A percentile compares a stretch with the other conserved stretches of the same genome.
Evolutionary conservation across 441 rosid genomes (phyloP).

Genomic region (Hypseocharis bilobata): DNA sequence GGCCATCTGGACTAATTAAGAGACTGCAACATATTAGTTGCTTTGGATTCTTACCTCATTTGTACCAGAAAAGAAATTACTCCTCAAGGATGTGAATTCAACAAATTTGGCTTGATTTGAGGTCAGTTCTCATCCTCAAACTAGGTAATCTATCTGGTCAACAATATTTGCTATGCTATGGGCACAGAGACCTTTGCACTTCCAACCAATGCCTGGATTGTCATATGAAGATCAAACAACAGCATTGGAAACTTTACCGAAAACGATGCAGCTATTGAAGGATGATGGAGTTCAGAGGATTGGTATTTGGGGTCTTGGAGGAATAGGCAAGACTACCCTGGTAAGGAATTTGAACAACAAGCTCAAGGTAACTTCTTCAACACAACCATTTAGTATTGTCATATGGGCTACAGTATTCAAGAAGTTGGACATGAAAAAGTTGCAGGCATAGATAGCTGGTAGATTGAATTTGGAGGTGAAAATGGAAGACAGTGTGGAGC

Average conservation of each 20-base stretch:
- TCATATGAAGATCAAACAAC: conserved; percentile 15
- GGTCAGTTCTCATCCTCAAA: no score
- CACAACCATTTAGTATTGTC: conserved; percentile 5
- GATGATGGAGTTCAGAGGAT: conserved; percentile 8
- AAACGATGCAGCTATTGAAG: not conserved
- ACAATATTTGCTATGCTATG: no score
- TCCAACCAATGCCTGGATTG: no score
- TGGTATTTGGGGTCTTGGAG: conserved; percentile 14
- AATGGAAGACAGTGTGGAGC: not conserved
- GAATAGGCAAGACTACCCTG: conserved; percentile 19
- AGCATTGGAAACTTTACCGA: not conserved
- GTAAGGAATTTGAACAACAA: conserved; percentile 20
- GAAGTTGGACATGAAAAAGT: not conserved
- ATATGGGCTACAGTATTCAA: conserved; percentile 17
- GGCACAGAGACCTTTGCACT: not conserved
- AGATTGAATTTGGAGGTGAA: conserved; percentile 29
- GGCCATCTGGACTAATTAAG: no score
- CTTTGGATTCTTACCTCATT: no score
- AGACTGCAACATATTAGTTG: no score
- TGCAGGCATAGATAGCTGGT: conserved; percentile 17
- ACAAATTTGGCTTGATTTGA: no score
- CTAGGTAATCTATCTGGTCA: no score
- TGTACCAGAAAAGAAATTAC: no score
- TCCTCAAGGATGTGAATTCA: no score
- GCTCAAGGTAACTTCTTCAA: not conserved